phyloP scores from a whole-genome alignment of 2,329 filamentous ascomycete species.

The Tolypocladium paradoxum region DNA sequence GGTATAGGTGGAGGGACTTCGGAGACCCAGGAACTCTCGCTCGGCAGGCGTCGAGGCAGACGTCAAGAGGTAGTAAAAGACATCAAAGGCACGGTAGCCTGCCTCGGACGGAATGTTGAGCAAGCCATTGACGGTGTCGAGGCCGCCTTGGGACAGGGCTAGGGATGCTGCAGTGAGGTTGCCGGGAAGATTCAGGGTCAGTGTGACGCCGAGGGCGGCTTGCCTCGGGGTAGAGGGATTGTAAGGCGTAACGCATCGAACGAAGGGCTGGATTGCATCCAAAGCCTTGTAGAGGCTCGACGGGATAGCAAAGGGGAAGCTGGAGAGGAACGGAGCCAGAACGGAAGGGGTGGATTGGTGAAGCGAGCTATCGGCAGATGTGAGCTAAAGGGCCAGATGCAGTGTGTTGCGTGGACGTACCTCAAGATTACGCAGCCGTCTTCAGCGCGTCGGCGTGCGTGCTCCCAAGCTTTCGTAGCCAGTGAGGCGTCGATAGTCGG shows the following conservation, averaged over 20 bases:
- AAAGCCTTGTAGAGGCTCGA: conserved; percentile 66
- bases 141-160: conserved; percentile 74
- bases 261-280: conserved; percentile 73
- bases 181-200: conserved; percentile 73
- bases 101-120: conserved; percentile 67
- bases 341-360: conserved; percentile 83
- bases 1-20: conserved; percentile 64
- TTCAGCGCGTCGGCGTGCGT: conserved; percentile 85
- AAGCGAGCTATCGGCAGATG: conserved; percentile 51
- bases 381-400: not conserved
- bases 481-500: conserved; percentile 70
- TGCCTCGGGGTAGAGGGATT: conserved; percentile 80
- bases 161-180: conserved; percentile 66
- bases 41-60: conserved; percentile 84
- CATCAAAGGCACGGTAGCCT: conserved; percentile 89
- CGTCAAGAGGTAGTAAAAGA: conserved; percentile 93
- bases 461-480: conserved; percentile 83
- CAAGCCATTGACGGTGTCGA: conserved; percentile 73
- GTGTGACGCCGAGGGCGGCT: conserved; percentile 66
- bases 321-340: conserved; percentile 67
- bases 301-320: conserved; percentile 71
- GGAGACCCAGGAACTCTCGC: conserved; percentile 75
- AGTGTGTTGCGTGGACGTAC: conserved; percentile 36
- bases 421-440: conserved; percentile 87
- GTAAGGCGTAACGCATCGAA: conserved; percentile 75